Percentiles rank a stretch among this genome's conserved stretches.
Conservation (phyloP, 148 eudicot species). For the Arbutus unedo region DNA sequence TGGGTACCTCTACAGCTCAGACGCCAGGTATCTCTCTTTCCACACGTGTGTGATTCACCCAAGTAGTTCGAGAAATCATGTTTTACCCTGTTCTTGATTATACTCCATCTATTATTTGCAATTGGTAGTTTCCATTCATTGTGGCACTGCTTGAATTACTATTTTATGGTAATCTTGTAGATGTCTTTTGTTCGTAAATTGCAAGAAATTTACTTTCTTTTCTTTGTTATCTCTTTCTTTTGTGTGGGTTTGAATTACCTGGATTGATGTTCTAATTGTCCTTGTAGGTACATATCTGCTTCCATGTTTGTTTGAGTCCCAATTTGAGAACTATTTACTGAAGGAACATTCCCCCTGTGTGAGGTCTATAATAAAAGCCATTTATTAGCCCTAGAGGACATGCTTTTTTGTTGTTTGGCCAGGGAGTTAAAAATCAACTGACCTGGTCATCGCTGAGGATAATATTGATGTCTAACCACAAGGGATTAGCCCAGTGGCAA, state of each 20-base stretch:
- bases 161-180: background rate
- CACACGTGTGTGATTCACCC: background rate
- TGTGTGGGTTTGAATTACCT: background rate
- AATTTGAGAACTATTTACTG: background rate
- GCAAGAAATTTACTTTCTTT: background rate
- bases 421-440: background rate
- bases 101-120: background rate
- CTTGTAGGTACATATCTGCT: background rate
- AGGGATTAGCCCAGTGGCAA: background rate
- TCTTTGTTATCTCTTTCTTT: background rate
- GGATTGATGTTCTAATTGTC: background rate
- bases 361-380: background rate
- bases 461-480: background rate
- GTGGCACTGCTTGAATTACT: background rate
- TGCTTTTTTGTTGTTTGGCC: background rate
- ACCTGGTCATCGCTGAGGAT: background rate
- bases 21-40: slow-evolving; percentile 15
- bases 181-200: background rate
- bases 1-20: slow-evolving; percentile 15
- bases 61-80: background rate
- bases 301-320: slow-evolving; percentile 8
- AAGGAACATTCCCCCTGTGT: background rate
- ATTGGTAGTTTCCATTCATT: background rate
- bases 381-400: background rate
- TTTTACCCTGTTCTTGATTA: background rate